phyloP scores from a whole-genome alignment of 176 grass and related monocot species.

The Rhynchospora breviuscula region DNA sequence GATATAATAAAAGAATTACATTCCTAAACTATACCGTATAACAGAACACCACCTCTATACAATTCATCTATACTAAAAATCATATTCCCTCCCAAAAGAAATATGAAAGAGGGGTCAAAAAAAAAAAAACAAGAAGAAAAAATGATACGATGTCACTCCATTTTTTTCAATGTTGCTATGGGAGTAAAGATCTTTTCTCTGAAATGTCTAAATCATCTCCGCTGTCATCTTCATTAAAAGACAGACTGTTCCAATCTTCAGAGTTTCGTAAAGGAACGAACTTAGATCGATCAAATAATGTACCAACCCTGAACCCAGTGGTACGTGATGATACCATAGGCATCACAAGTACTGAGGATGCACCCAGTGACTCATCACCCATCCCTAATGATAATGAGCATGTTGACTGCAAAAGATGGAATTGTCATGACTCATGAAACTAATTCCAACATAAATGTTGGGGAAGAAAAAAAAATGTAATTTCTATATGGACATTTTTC shows the following conservation, averaged over 20 bases:
- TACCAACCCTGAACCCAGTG: slow-evolving; percentile 61
- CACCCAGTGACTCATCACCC: slow-evolving; percentile 57
- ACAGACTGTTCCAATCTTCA: slow-evolving; percentile 45
- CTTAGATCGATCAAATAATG: slow-evolving; percentile 48
- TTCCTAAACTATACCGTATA: slow-evolving; percentile 14
- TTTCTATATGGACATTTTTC: background rate
- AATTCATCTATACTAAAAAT: slow-evolving; percentile 28
- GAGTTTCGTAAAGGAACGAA: slow-evolving; percentile 52
- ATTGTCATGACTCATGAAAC: slow-evolving; percentile 30
- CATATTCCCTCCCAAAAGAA: slow-evolving; percentile 36
- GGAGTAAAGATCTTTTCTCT: slow-evolving; percentile 42
- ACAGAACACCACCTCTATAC: slow-evolving; percentile 37
- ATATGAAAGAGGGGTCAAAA: slow-evolving; percentile 7
- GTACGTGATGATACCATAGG: slow-evolving; percentile 88
- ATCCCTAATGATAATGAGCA: slow-evolving; percentile 79
- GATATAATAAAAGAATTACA: slow-evolving; percentile 23
- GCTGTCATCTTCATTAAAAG: slow-evolving; percentile 40
- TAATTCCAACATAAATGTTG: background rate
- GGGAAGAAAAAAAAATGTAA: background rate
- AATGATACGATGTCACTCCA: slow-evolving; percentile 53
- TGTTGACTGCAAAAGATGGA: slow-evolving; percentile 50
- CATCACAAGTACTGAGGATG: slow-evolving; percentile 85
- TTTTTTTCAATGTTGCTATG: slow-evolving; percentile 37
- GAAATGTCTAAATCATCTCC: slow-evolving; percentile 38
- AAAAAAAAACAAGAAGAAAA: slow-evolving; percentile 1